These are phyloP conservation scores for Leccinum truebloodii DNA, from an alignment of 768 basidiomycete species.

Conservation along the genomic window DNA sequence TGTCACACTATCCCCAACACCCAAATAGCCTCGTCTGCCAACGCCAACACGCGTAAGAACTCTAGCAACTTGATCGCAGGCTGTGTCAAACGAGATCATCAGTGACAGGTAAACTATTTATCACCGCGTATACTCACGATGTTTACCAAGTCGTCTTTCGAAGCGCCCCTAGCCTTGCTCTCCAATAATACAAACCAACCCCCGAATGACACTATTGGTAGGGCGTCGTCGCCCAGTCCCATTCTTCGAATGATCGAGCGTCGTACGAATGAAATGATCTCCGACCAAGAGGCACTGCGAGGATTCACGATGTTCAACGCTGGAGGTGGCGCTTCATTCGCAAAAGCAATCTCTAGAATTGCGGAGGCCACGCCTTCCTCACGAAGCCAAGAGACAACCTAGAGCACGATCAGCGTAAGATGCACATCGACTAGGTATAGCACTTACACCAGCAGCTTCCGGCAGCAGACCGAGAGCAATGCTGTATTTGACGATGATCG, in stretches of 20 bases:
- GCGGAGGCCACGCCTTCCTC: constrained; percentile 39
- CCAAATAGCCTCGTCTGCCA: no score
- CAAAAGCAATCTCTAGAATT: constrained; percentile 32
- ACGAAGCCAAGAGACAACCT: constrained; percentile 47
- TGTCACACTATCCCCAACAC: no score
- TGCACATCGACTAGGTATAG: no score
- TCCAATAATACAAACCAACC: constrained; percentile 38
- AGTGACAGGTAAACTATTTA: no score
- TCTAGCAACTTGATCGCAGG: constrained; percentile 32
- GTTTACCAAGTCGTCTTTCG: constrained; percentile 27
- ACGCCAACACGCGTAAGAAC: no score
- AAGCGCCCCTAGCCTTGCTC: constrained; percentile 16
- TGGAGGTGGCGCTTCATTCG: constrained; percentile 15
- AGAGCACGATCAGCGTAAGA: not conserved
- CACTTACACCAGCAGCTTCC: constrained; percentile 31
- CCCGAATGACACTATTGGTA: constrained; percentile 35
- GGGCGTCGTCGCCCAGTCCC: not conserved
- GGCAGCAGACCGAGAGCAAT: constrained; percentile 32
- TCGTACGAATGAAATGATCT: constrained; percentile 23
- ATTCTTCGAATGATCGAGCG: constrained; percentile 2
- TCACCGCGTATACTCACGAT: constrained; percentile 30
- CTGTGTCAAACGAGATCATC: constrained; percentile 13
- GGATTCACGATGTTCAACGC: constrained; percentile 44
- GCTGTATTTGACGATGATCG: constrained; percentile 42
- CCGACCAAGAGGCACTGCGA: constrained; percentile 33